Percentiles rank a stretch among this genome's conserved stretches.
phyloP scores from a whole-genome alignment of 1,139 yeast genomes.

The Saccharomyces hybrid region DNA sequence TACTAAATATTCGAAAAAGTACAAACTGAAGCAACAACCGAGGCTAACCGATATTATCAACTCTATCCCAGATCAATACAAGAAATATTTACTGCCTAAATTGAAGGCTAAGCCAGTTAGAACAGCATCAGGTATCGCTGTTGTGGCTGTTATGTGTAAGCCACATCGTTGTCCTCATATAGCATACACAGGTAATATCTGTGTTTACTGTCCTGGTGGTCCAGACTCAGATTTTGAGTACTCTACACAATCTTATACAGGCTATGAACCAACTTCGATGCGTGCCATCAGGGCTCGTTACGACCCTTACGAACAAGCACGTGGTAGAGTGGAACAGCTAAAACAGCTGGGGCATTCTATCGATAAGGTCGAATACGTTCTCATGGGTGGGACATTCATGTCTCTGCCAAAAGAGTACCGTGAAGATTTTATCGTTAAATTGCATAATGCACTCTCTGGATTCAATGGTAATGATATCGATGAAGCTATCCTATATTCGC shows the following conservation, averaged over 20 bases:
- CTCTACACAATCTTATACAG: conserved; percentile 95
- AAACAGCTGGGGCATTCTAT: conserved; percentile 93
- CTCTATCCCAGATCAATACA: conserved; percentile 93
- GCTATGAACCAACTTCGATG: conserved; percentile 98
- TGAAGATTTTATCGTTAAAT: conserved; percentile 76
- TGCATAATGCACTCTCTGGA: conserved; percentile 94
- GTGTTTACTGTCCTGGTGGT: conserved; percentile 99
- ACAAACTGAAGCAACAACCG: conserved; percentile 87
- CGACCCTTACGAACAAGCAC: conserved; percentile 96
- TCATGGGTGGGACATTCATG: conserved; percentile 99
- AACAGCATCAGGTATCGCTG: conserved; percentile 97
- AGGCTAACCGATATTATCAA: conserved; percentile 89
- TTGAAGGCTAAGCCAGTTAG: conserved; percentile 96
- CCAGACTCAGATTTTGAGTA: conserved; percentile 98
- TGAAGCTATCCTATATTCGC: conserved; percentile 85
- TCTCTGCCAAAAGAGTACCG: conserved; percentile 83
- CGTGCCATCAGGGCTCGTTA: conserved; percentile 95
- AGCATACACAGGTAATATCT: conserved; percentile 95
- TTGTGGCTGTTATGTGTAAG: conserved; percentile 98
- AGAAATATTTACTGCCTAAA: conserved; percentile 83
- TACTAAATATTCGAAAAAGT: conserved; percentile 77
- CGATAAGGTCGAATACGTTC: conserved; percentile 93
- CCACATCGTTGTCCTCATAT: conserved; percentile 99
- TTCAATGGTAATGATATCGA: conserved; percentile 80
- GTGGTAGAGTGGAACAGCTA: conserved; percentile 94